A percentile compares a stretch with the other conserved stretches of the same genome.
These are phyloP conservation scores for Ilyonectria destructans DNA, from an alignment of 2,329 filamentous ascomycete genomes.

Conservation along the genomic window DNA sequence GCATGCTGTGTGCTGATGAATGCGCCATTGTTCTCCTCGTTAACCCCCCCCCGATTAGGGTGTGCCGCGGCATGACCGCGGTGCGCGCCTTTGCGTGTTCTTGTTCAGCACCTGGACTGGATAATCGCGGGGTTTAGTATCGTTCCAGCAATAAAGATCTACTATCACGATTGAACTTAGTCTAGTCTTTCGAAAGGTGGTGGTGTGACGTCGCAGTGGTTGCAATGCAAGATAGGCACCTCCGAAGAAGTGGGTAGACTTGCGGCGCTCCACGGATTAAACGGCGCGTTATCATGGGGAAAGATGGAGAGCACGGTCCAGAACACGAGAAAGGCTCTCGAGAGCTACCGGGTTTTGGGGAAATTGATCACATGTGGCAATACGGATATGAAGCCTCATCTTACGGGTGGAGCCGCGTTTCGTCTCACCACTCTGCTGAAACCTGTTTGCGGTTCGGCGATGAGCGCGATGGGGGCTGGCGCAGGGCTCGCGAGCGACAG, in stretches of 20 bases:
- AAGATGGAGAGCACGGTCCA: slow-evolving; percentile 9
- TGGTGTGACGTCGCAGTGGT: not conserved
- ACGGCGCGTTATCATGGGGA: slow-evolving; percentile 17
- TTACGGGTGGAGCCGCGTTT: slow-evolving; percentile 20
- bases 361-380: slow-evolving; percentile 2
- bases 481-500: no score
- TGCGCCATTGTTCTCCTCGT: not conserved
- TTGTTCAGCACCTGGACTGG: not conserved
- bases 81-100: slow-evolving; percentile 2
- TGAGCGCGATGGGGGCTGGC: not conserved
- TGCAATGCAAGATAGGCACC: slow-evolving; percentile 20
- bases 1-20: no score
- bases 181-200: not conserved
- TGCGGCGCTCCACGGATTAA: slow-evolving; percentile 1
- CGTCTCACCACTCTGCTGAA: slow-evolving; percentile 23
- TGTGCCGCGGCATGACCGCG: slow-evolving; percentile 16
- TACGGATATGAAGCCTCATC: slow-evolving; percentile 10
- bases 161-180: not conserved
- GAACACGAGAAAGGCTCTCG: not conserved
- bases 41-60: not conserved
- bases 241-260: not conserved
- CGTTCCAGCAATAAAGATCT: not conserved
- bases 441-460: not conserved
- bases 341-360: slow-evolving; percentile 1
- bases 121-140: not conserved